Evolutionary conservation across 495 filamentous ascomycete genomes (phyloP), one percentile per base, ranked within the genome.

Genomic region (Penicillium odoratum): DNA sequence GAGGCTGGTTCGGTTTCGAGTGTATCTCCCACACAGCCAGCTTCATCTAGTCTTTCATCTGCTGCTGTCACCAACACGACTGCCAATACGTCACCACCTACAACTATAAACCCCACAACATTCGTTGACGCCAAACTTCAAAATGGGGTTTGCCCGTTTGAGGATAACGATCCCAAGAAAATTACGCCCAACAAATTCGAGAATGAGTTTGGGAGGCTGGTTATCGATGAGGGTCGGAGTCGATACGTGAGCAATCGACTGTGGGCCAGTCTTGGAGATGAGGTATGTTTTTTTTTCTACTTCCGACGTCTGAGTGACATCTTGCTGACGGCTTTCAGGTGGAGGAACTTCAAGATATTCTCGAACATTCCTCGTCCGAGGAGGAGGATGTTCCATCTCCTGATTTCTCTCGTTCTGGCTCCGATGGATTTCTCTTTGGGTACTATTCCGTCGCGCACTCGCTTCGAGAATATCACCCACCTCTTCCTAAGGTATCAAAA

Each of bases 161-260:
- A 60, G 48, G 66, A 72, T 44, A 26, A 44, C 28, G 52, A 69
- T 42, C 69, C 71, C 21, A 63, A 64, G 29, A 71, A 72, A 38
- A 52, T 59, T 53, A 61, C 53, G 11, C 56, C 51, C 40, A 65
- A 63, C 26, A 72, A 60, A 26, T 75, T 89, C 16, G 81, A 86
- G 45, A 82, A 84, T 60, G 84, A 90, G 58, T 87, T 95, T 63
- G 93, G 93, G 34, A 79, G 92, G 50, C 69, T 98, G 62, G 88
- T 96, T 1, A 81, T 97, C 47, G 91, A 90, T 57, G 89, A 95
- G 63, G 87, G 88, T 3, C 85, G 83, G 61, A 90, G 86, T 61
- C 80, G 90, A 66, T 97, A 97, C 73, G 87, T 97, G 57, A 93
- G 89, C 69, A 93, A 88, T 71, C 86, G 85, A 15, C 90, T 96